phyloP scores from a whole-genome alignment of 2,329 filamentous ascomycete species.

The Phialocephala sp. region DNA sequence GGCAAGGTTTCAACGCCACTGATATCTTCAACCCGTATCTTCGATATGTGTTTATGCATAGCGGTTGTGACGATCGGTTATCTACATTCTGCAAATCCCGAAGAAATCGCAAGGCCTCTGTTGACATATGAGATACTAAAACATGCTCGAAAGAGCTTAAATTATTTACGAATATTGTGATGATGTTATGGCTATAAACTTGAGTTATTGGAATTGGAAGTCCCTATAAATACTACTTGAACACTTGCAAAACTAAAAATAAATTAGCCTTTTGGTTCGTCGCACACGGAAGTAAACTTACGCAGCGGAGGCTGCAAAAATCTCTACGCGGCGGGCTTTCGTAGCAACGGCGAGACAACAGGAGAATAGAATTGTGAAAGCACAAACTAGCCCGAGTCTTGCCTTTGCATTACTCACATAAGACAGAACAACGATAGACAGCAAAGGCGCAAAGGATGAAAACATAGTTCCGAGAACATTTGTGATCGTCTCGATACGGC shows the following conservation, averaged over 20 bases:
- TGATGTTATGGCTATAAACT: background rate
- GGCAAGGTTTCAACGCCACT: background rate
- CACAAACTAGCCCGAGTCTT: conserved; percentile 9
- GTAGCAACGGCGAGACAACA: conserved; percentile 25
- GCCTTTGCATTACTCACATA: conserved; percentile 18
- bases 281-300: background rate
- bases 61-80: background rate
- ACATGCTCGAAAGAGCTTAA: too few relatives aligned
- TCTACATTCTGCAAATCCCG: too few relatives aligned
- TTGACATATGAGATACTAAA: too few relatives aligned
- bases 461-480: conserved; percentile 26
- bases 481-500: conserved; percentile 15
- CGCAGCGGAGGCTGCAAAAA: conserved; percentile 21
- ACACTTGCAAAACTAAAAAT: conserved; percentile 24
- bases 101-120: too few relatives aligned
- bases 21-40: background rate
- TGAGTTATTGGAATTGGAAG: conserved; percentile 16
- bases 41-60: background rate
- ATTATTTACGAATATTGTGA: too few relatives aligned
- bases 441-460: conserved; percentile 27
- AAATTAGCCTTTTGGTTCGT: conserved; percentile 12
- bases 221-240: conserved; percentile 27
- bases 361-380: conserved; percentile 28
- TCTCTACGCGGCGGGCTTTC: conserved; percentile 21
- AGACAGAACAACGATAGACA: conserved; percentile 26